phyloP scores from a whole-genome alignment of 1,284 basidiomycete species.

The Papiliotrema flavescens region DNA sequence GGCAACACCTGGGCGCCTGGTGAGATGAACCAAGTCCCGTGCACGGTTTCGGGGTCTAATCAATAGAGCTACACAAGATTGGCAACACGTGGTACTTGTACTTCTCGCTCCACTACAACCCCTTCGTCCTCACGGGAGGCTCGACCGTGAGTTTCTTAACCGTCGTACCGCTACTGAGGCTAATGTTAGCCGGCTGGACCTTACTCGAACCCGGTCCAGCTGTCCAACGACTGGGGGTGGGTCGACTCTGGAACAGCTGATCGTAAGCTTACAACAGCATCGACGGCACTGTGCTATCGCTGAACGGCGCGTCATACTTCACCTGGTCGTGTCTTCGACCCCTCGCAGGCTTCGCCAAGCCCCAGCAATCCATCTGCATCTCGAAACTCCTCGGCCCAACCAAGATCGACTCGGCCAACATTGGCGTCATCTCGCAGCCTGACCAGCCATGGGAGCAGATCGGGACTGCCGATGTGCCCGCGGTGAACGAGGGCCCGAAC shows the following conservation, averaged over 20 bases:
- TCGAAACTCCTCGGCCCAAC: constrained; percentile 15
- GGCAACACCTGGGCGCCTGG: constrained; percentile 2
- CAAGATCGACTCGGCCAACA: constrained; percentile 8
- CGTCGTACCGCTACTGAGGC: neutral
- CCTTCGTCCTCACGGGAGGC: neutral
- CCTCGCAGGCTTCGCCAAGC: neutral
- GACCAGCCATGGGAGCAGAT: constrained; percentile 13
- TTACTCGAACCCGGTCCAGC: neutral
- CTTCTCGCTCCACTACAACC: constrained; percentile 1
- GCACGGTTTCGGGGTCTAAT: too few relatives aligned
- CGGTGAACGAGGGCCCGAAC: constrained; percentile 1
- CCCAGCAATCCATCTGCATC: constrained; percentile 11
- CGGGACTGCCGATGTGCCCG: neutral
- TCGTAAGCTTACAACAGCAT: neutral
- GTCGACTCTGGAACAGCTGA: too few relatives aligned
- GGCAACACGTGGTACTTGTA: neutral
- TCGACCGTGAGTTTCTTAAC: neutral
- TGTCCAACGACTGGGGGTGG: neutral
- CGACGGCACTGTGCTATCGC: neutral
- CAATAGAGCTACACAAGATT: constrained; percentile 1
- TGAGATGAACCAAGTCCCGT: too few relatives aligned
- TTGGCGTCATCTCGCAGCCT: constrained; percentile 14
- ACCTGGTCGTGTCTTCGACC: constrained; percentile 2
- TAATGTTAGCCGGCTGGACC: neutral
- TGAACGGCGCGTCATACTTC: neutral